These are phyloP conservation scores for Austroboletus festivus DNA, from an alignment of 768 basidiomycete species.

Conservation along the genomic window DNA sequence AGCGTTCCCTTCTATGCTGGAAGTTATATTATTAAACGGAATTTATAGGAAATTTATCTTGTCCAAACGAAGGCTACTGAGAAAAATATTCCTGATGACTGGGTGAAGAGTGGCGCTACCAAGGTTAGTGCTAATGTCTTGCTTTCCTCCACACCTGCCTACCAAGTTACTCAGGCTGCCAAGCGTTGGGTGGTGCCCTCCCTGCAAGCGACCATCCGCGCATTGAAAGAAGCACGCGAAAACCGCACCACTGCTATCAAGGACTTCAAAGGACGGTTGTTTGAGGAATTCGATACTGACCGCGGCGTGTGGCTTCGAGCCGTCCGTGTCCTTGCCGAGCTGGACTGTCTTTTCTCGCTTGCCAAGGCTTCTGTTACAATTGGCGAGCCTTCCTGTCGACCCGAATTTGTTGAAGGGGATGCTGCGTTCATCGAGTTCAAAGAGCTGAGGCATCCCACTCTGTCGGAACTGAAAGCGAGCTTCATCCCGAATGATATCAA, in stretches of 20 bases:
- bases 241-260: constrained; percentile 77
- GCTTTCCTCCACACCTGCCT: neutral
- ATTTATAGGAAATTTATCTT: constrained; percentile 81
- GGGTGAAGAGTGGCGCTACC: constrained; percentile 77
- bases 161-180: constrained; percentile 46
- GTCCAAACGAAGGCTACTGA: constrained; percentile 64
- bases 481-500: constrained; percentile 95
- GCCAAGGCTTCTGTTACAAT: constrained; percentile 87
- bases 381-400: constrained; percentile 92
- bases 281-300: constrained; percentile 77
- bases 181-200: constrained; percentile 77
- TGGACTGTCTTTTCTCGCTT: constrained; percentile 93
- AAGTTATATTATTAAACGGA: constrained; percentile 3
- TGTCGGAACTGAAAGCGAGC: constrained; percentile 61
- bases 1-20: neutral
- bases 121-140: constrained; percentile 50
- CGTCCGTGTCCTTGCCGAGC: constrained; percentile 82
- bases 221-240: constrained; percentile 92
- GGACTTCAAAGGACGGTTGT: constrained; percentile 78
- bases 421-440: constrained; percentile 83
- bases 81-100: constrained; percentile 73
- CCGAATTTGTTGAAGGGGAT: constrained; percentile 79
- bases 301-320: constrained; percentile 80
- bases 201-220: constrained; percentile 65
- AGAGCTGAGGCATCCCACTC: constrained; percentile 84